phyloP scores from a whole-genome alignment of 202 grass and related monocot genomes.

The Musa balbisiana region DNA sequence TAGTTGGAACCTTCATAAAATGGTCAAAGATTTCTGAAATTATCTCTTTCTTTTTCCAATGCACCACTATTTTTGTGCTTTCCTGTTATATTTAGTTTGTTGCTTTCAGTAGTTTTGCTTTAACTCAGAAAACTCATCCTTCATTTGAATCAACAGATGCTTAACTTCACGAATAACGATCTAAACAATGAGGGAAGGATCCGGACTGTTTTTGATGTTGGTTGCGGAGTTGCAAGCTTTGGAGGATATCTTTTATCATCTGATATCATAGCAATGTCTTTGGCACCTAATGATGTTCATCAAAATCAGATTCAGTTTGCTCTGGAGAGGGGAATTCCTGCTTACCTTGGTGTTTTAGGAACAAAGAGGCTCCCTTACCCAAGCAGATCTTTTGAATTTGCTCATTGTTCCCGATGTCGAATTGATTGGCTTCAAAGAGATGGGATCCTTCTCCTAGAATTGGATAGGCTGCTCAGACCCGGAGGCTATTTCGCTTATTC shows the following conservation, averaged over 20 bases:
- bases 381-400: conserved; percentile 94
- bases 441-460: conserved; percentile 89
- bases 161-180: conserved; percentile 73
- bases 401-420: conserved; percentile 98
- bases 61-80: too few relatives aligned
- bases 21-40: background rate
- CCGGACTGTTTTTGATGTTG: conserved; percentile 89
- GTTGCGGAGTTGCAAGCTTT: conserved; percentile 94
- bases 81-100: too few relatives aligned
- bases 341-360: conserved; percentile 95
- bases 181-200: conserved; percentile 87
- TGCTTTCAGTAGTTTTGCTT: conserved; percentile 10
- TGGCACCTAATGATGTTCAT: conserved; percentile 98
- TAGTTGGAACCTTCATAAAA: background rate
- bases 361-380: conserved; percentile 97
- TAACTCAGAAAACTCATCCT: conserved; percentile 16
- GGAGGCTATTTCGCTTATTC: conserved; percentile 99
- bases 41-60: background rate
- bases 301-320: conserved; percentile 99
- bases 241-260: conserved; percentile 96
- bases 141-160: conserved; percentile 57
- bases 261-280: conserved; percentile 88
- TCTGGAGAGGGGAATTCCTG: conserved; percentile 96
- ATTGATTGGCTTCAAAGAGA: conserved; percentile 99
- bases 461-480: conserved; percentile 87